Evolutionary conservation across 2,329 filamentous ascomycete genomes (phyloP).

Genomic region (Hypoxylon sp.): DNA sequence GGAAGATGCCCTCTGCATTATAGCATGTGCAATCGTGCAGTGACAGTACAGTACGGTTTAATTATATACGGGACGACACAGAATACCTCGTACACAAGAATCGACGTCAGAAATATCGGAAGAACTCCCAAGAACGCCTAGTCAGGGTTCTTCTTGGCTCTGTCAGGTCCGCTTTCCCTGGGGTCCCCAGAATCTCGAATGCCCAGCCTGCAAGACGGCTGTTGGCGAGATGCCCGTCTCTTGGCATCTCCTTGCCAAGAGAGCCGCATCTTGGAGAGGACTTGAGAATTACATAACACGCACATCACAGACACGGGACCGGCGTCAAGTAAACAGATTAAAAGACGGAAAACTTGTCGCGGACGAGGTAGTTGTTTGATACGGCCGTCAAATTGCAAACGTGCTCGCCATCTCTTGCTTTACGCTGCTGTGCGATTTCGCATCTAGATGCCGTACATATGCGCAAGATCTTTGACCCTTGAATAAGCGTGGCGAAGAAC

Average conservation of each 20-base stretch:
- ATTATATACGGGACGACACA: slow-evolving; percentile 2
- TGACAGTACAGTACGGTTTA: slow-evolving; percentile 21
- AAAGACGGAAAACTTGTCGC: slow-evolving; percentile 10
- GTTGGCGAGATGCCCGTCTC: slow-evolving; percentile 40
- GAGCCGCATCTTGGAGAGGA: slow-evolving; percentile 40
- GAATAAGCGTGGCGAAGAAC: slow-evolving; percentile 33
- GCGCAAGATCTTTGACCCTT: slow-evolving; percentile 35
- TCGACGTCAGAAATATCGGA: slow-evolving; percentile 30
- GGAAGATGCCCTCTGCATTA: slow-evolving; percentile 17
- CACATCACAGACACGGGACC: slow-evolving; percentile 6
- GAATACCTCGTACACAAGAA: slow-evolving; percentile 1
- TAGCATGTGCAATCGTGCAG: slow-evolving; percentile 19
- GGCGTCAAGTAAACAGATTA: slow-evolving; percentile 8
- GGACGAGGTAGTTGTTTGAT: slow-evolving; percentile 5
- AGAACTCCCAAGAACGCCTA: slow-evolving; percentile 25
- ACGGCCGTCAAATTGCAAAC: slow-evolving; percentile 4
- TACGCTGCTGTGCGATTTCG: slow-evolving; percentile 23
- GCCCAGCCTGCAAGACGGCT: slow-evolving; percentile 45
- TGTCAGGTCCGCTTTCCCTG: slow-evolving; percentile 27
- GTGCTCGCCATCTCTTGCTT: slow-evolving; percentile 7
- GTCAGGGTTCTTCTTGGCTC: slow-evolving; percentile 28
- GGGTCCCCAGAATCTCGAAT: slow-evolving; percentile 37
- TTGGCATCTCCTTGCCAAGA: slow-evolving; percentile 37
- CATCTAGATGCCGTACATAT: slow-evolving; percentile 13
- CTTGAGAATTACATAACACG: slow-evolving; percentile 12